These are phyloP conservation scores for Geotrichum carabidarum DNA, from an alignment of 1,139 yeast genomes.

Conservation along the genomic window DNA sequence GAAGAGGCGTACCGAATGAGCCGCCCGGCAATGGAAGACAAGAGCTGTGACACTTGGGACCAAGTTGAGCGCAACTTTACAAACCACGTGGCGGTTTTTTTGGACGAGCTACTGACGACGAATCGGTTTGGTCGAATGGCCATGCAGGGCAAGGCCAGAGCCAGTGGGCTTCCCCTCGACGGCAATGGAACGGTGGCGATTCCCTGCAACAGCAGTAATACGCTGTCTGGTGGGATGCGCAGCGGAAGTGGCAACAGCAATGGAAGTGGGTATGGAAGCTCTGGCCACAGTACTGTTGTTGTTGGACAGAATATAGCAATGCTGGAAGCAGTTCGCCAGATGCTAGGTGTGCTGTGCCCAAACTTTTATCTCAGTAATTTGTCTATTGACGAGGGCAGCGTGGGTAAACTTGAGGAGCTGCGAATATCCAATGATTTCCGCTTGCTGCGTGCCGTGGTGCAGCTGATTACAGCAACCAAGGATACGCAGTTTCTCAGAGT, in stretches of 20 bases:
- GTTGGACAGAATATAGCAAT: constrained; percentile 30
- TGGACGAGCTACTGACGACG: constrained; percentile 11
- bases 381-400: constrained; percentile 31
- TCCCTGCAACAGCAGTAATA: constrained; percentile 8
- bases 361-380: constrained; percentile 26
- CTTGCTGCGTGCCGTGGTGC: constrained; percentile 35
- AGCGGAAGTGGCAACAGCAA: background rate
- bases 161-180: constrained; percentile 16
- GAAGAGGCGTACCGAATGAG: background rate
- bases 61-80: constrained; percentile 15
- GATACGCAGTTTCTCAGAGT: constrained; percentile 24
- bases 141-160: constrained; percentile 11
- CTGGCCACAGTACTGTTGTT: constrained; percentile 11
- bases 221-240: background rate
- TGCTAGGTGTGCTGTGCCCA: constrained; percentile 27
- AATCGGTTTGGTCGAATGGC: constrained; percentile 12
- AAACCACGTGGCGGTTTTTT: constrained; percentile 9
- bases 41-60: constrained; percentile 14
- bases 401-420: constrained; percentile 35
- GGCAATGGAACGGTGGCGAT: constrained; percentile 13
- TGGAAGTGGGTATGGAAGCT: background rate
- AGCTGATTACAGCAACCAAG: constrained; percentile 19
- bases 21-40: constrained; percentile 8
- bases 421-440: constrained; percentile 36
- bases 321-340: constrained; percentile 36